A percentile compares a stretch with the other conserved stretches of the same genome.
Conservation (phyloP, 768 basidiomycete species). For the Kwoniella botswanensis region DNA sequence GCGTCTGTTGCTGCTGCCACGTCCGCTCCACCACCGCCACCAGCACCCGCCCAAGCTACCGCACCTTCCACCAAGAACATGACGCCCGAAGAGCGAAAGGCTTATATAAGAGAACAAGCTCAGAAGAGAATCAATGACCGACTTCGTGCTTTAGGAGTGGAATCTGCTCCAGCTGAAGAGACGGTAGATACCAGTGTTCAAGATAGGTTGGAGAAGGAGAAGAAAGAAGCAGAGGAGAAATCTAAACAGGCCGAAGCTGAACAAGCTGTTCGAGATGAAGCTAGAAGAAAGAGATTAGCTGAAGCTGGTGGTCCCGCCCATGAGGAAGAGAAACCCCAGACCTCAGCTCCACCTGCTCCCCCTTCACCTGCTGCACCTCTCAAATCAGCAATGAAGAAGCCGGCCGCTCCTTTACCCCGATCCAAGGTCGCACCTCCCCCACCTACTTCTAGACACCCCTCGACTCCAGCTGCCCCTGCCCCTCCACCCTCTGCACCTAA, state of each 20-base stretch:
- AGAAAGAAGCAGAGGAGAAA: slow-evolving; percentile 88
- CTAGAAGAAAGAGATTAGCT: slow-evolving; percentile 74
- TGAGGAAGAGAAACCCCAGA: slow-evolving; percentile 61
- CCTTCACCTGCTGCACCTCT: slow-evolving; percentile 61
- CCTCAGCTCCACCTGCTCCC: slow-evolving; percentile 52
- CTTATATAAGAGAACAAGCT: slow-evolving; percentile 77
- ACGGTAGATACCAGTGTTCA: slow-evolving; percentile 78
- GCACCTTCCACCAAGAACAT: slow-evolving; percentile 70
- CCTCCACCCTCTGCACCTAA: slow-evolving; percentile 54
- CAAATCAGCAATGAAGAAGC: slow-evolving; percentile 59
- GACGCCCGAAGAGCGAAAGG: slow-evolving; percentile 81
- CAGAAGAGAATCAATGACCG: slow-evolving; percentile 81
- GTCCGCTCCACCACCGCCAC: slow-evolving; percentile 65
- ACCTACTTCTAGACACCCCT: slow-evolving; percentile 9
- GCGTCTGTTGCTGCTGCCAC: slow-evolving; percentile 52
- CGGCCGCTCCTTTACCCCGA: slow-evolving; percentile 60
- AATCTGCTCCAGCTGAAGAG: slow-evolving; percentile 50
- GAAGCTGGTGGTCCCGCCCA: slow-evolving; percentile 58
- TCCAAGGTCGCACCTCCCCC: slow-evolving; percentile 31
- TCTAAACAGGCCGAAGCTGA: slow-evolving; percentile 75
- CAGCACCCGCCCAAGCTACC: slow-evolving; percentile 59
- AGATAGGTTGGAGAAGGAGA: slow-evolving; percentile 81
- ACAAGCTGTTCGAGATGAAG: slow-evolving; percentile 76
- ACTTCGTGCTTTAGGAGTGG: slow-evolving; percentile 80
- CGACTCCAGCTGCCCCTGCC: slow-evolving; percentile 52